phyloP scores from a whole-genome alignment of 1,139 yeast species.

The Blastobotrys serpentis region DNA sequence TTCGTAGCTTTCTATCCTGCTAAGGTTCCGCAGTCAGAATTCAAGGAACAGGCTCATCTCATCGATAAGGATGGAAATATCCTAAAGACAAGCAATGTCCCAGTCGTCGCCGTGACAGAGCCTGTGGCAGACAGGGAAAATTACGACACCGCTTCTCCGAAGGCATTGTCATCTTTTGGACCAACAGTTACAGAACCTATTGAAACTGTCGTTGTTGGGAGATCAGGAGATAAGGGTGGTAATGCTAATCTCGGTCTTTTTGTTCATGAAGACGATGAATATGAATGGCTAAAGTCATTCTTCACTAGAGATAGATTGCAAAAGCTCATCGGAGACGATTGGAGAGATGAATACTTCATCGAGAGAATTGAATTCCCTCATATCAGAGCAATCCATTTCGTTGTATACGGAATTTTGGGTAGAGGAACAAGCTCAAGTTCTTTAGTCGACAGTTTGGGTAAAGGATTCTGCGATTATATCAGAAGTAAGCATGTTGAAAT shows the following conservation, averaged over 20 bases:
- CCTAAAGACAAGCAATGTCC: not conserved
- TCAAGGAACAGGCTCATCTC: constrained; percentile 10
- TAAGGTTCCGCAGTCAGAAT: constrained; percentile 12
- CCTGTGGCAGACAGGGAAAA: constrained; percentile 6
- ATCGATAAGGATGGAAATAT: constrained; percentile 4
- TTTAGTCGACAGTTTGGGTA: constrained; percentile 10
- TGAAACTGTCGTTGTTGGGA: constrained; percentile 9
- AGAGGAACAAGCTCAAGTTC: constrained; percentile 11
- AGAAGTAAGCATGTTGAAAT: constrained; percentile 6
- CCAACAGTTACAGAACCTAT: not conserved
- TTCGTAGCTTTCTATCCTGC: constrained; percentile 12
- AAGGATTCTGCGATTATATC: constrained; percentile 14
- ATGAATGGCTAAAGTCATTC: constrained; percentile 10
- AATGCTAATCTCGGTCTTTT: constrained; percentile 12
- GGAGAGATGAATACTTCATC: constrained; percentile 12
- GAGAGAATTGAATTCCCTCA: constrained; percentile 11
- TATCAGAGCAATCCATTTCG: constrained; percentile 9
- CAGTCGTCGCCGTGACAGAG: constrained; percentile 4
- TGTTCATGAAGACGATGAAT: constrained; percentile 12
- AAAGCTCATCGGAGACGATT: constrained; percentile 10
- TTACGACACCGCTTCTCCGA: constrained; percentile 8
- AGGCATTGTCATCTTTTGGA: constrained; percentile 3
- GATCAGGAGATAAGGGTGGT: constrained; percentile 14
- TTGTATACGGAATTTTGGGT: constrained; percentile 12
- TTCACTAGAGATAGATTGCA: constrained; percentile 6